Percentiles rank a stretch among this genome's conserved stretches.
Conservation (phyloP, 352 stramenopile genomes). For the Globisporangium emineosum region DNA sequence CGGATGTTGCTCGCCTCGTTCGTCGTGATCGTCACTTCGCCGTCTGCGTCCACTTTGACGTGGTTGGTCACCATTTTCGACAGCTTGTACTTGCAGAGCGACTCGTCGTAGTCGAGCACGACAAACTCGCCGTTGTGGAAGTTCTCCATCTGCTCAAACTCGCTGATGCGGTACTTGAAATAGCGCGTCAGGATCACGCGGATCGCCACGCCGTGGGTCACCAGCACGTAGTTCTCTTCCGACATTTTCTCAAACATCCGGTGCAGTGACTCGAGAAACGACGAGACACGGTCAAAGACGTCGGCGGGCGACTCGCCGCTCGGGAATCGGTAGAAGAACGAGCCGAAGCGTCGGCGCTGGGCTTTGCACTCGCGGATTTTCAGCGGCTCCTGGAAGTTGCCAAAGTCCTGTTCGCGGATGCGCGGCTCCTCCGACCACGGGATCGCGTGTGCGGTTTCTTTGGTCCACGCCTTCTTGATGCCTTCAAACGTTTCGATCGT, state of each 20-base stretch:
- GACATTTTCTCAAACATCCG: conserved; percentile 79
- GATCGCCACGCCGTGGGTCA: conserved; percentile 86
- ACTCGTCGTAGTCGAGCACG: conserved; percentile 73
- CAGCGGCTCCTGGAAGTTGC: conserved; percentile 84
- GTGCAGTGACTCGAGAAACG: conserved; percentile 86
- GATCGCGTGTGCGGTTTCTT: conserved; percentile 40
- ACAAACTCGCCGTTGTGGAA: conserved; percentile 85
- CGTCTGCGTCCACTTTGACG: conserved; percentile 45
- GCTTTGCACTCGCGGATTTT: conserved; percentile 82
- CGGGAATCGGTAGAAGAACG: conserved; percentile 89
- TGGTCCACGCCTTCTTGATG: conserved; percentile 68
- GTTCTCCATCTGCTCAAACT: conserved; percentile 85
- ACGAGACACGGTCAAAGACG: conserved; percentile 87
- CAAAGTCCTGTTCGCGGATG: conserved; percentile 89
- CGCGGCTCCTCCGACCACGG: conserved; percentile 82
- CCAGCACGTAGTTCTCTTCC: conserved; percentile 82
- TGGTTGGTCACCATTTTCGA: conserved; percentile 64
- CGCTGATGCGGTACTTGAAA: conserved; percentile 84
- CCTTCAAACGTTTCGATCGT: conserved; percentile 88
- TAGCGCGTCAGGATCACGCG: conserved; percentile 87
- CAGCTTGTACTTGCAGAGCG: conserved; percentile 55
- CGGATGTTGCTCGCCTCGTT: conserved; percentile 49
- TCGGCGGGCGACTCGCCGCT: conserved; percentile 86
- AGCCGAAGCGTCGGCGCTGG: conserved; percentile 72
- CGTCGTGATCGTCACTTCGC: conserved; percentile 37